Evolutionary conservation across 805 yeast genomes (phyloP), one percentile per base, ranked within the genome.

Genomic region (Starmera amethionina): DNA sequence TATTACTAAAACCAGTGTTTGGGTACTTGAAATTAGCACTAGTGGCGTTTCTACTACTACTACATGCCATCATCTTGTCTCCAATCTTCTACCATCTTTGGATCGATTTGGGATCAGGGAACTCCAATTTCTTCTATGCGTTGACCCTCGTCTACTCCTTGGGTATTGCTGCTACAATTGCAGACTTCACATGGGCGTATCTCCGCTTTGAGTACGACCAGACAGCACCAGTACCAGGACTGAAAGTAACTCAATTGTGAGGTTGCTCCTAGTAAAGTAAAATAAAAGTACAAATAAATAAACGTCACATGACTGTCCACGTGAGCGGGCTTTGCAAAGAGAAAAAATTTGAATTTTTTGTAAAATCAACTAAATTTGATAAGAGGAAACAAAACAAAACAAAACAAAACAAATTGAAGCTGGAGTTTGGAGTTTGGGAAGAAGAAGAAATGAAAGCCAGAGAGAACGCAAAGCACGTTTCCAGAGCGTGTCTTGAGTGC

Each of bases 101-200:
- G 99, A 85, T 90, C 49, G 82, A 81, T 43, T 68, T 86, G 42
- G 96, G 96, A 12, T 86, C 93, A 29, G 99, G 98, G 25, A 93
- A 93, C 63, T 80, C 96, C 39, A 93, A 93, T 61, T 93, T 93
- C 66, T 93, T 88, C 65, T 93, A 90, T 64, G 96, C 97, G 32
- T 83, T 93, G 51, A 86, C 93, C 4, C 69, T 93, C 43, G 84
- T 82, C 3, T 82, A 87, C 59, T 79, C 84, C 0, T 64, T 78
- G 8, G 84, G 88, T 4, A 70, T 87, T 48, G 76, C 79, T 0
- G 59, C 84, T 28, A 66, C 85, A 3, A 52, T 88, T 14, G 70
- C 81, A 34, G 97, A 93, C 52, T 73, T 85, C 47, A 63, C 82
- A 11, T 88, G 97, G 96, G 85, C 85, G 2, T 52, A 37, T 16